A percentile compares a stretch with the other conserved stretches of the same genome.
Evolutionary conservation across 148 eudicot genomes (phyloP).

Genomic region (Polygonum aviculare): DNA sequence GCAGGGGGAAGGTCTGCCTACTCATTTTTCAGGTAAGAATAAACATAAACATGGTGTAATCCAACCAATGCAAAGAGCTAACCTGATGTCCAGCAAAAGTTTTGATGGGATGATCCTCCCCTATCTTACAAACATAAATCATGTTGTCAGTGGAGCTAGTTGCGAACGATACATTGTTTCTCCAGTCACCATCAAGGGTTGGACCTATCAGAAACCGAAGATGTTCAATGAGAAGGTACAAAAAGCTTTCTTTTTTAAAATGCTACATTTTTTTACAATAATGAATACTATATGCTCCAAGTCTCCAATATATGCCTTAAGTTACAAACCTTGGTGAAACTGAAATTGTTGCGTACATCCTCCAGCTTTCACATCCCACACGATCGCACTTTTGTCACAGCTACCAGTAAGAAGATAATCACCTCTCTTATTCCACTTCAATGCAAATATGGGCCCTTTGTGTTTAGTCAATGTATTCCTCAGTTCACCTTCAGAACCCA

Average conservation of each 20-base stretch:
- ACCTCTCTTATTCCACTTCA: conserved; percentile 79
- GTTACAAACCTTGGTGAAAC: conserved; percentile 46
- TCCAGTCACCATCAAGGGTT: conserved; percentile 63
- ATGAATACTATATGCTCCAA: not conserved
- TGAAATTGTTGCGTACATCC: conserved; percentile 69
- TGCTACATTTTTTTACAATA: not conserved
- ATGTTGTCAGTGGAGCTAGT: conserved; percentile 58
- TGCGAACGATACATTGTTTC: conserved; percentile 51
- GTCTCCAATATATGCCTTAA: conserved; percentile 16
- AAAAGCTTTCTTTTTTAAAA: not conserved
- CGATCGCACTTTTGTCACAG: conserved; percentile 64
- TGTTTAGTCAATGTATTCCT: conserved; percentile 50
- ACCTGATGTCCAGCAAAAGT: conserved; percentile 52
- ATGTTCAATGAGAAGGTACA: not conserved
- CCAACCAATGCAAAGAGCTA: not conserved
- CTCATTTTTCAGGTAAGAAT: not conserved
- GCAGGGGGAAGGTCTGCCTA: not conserved
- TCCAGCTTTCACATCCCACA: conserved; percentile 67
- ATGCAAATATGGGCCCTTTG: conserved; percentile 64
- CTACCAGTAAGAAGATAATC: conserved; percentile 71
- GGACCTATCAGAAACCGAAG: conserved; percentile 35
- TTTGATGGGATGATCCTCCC: conserved; percentile 40
- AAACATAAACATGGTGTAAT: not conserved
- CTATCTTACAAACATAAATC: conserved; percentile 61
- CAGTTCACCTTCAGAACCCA: conserved; percentile 38